Conservation (phyloP, 2,329 filamentous ascomycete genomes). For the Beauveria asiatica region DNA sequence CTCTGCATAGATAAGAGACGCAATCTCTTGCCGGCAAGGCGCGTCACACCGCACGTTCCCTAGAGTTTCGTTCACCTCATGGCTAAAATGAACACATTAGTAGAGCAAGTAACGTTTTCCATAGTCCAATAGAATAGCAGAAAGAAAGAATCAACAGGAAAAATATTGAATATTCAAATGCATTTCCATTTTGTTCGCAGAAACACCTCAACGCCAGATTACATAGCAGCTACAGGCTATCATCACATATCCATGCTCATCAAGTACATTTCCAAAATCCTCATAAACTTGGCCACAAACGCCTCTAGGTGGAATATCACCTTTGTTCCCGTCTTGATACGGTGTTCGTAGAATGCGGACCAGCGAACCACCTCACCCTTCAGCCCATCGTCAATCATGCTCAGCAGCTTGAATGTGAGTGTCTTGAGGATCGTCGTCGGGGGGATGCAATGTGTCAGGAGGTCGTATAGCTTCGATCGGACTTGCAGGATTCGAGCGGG, state of each 20-base stretch:
- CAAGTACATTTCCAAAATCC: slow-evolving; percentile 80
- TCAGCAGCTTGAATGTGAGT: slow-evolving; percentile 85
- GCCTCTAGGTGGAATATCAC: slow-evolving; percentile 97
- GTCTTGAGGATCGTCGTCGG: slow-evolving; percentile 91
- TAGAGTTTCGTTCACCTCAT: neutral
- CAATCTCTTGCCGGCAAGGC: neutral
- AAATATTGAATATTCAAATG: neutral
- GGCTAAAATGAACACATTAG: neutral
- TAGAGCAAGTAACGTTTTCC: too few species aligned
- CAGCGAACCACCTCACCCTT: slow-evolving; percentile 92
- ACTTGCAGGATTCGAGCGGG: slow-evolving; percentile 81
- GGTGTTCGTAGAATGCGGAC: slow-evolving; percentile 95
- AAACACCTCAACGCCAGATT: slow-evolving; percentile 5
- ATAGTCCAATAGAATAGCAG: too few species aligned
- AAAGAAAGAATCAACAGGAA: too few species aligned
- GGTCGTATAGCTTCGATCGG: slow-evolving; percentile 89
- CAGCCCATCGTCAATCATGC: slow-evolving; percentile 76
- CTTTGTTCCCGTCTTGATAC: slow-evolving; percentile 85
- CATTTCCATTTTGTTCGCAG: neutral
- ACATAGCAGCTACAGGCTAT: neutral
- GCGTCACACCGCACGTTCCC: neutral
- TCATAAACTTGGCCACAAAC: slow-evolving; percentile 98
- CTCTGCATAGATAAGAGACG: neutral
- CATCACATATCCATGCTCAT: slow-evolving; percentile 73
- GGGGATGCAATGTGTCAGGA: slow-evolving; percentile 94